These are phyloP conservation scores for Corylus americana DNA, from an alignment of 306 rosid species.

Conservation along the genomic window DNA sequence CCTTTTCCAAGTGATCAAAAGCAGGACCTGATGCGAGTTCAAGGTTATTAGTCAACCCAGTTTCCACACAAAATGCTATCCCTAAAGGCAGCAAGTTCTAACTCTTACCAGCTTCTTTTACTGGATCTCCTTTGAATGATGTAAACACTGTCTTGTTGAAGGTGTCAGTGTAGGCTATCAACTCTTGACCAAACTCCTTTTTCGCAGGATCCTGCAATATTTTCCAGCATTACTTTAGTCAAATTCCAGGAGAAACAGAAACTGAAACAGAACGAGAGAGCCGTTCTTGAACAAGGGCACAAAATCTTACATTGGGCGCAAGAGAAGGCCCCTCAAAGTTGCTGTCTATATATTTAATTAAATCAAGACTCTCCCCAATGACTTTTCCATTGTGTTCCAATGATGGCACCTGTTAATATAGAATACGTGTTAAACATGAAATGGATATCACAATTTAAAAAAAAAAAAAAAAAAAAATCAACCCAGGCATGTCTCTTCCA, in stretches of 20 bases:
- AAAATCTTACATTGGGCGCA: constrained; percentile 51
- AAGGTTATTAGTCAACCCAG: constrained; percentile 1
- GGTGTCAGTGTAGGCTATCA: constrained; percentile 48
- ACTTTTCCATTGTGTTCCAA: constrained; percentile 87
- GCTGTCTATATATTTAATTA: constrained; percentile 70
- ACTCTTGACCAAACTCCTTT: constrained; percentile 49
- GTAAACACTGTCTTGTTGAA: constrained; percentile 25
- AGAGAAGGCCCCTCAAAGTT: constrained; percentile 63
- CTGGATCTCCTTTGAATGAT: constrained; percentile 47
- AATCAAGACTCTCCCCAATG: constrained; percentile 84
- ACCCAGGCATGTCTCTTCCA: not conserved
- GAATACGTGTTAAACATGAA: not conserved
- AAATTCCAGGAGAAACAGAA: not conserved
- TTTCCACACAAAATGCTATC: not conserved
- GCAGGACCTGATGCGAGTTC: constrained; percentile 42
- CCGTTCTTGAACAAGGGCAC: not conserved
- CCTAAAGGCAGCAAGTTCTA: constrained; percentile 14
- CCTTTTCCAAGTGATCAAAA: constrained; percentile 76
- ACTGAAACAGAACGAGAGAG: not conserved
- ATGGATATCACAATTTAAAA: not conserved
- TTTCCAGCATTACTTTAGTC: not conserved
- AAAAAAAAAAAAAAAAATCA: not conserved
- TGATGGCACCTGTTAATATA: constrained; percentile 62
- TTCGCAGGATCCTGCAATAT: constrained; percentile 54
- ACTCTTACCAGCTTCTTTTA: constrained; percentile 45